Conservation (phyloP, 2,329 filamentous ascomycete genomes). For the Apiospora saccharicola region DNA sequence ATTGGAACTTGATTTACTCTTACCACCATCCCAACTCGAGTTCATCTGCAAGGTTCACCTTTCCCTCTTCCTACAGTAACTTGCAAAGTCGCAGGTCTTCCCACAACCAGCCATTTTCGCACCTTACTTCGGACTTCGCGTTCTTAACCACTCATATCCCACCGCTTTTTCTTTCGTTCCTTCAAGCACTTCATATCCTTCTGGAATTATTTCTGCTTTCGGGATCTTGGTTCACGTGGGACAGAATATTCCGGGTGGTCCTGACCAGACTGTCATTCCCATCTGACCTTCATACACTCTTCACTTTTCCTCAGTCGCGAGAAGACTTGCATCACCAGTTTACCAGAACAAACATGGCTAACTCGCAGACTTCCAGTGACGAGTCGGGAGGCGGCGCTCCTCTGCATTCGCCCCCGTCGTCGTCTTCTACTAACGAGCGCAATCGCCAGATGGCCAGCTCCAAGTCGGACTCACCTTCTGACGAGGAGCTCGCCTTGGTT, state of each 20-base stretch:
- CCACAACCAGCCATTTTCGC: not conserved
- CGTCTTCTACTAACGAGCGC: not conserved
- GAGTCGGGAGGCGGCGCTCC: slow-evolving; percentile 33
- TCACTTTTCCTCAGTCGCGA: not conserved
- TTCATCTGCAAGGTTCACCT: not conserved
- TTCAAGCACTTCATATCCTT: not conserved
- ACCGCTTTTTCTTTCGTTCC: not conserved
- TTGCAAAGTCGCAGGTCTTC: slow-evolving; percentile 7
- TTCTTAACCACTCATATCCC: slow-evolving; percentile 2
- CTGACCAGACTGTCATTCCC: not conserved
- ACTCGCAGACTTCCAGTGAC: slow-evolving; percentile 30
- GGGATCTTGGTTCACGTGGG: not conserved
- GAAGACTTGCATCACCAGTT: not conserved
- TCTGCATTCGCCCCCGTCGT: slow-evolving; percentile 29
- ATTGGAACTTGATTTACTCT: not conserved
- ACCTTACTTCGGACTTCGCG: not conserved
- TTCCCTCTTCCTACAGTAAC: not conserved
- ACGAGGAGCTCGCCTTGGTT: slow-evolving; percentile 36
- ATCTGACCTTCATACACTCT: not conserved
- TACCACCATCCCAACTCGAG: not conserved
- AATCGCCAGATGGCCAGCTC: not conserved
- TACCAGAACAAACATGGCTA: slow-evolving; percentile 24
- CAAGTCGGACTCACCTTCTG: slow-evolving; percentile 28
- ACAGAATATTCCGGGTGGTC: not conserved
- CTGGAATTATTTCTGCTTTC: not conserved